Evolutionary conservation across 305 asterid genomes (phyloP).

Genomic region (Fraxinus latifolia): DNA sequence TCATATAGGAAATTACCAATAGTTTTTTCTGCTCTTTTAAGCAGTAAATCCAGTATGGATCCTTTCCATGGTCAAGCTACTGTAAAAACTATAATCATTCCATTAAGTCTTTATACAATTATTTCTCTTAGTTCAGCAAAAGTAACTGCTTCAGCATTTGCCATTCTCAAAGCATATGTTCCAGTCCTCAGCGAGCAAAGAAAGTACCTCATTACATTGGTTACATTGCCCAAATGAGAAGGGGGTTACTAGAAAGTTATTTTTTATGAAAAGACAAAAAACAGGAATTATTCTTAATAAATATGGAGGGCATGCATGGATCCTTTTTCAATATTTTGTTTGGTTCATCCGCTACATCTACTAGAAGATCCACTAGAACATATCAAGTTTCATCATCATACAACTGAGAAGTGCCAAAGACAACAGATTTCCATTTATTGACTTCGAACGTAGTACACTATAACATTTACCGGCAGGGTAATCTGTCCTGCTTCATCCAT

Average conservation of each 20-base stretch:
- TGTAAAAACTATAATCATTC: neutral
- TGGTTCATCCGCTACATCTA: neutral
- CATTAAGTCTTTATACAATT: neutral
- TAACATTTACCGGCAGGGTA: constrained; percentile 72
- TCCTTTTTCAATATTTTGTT: neutral
- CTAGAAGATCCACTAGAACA: neutral
- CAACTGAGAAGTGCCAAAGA: neutral
- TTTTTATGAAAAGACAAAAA: neutral
- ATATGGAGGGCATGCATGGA: neutral
- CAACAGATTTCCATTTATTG: constrained; percentile 1
- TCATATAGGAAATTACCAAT: neutral
- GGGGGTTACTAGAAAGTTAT: neutral
- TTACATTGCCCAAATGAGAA: neutral
- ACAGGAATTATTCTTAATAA: neutral
- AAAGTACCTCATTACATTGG: neutral
- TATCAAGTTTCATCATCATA: neutral
- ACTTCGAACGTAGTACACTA: neutral
- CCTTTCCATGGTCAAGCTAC: neutral
- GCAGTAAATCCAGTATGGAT: neutral
- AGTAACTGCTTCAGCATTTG: constrained; percentile 6
- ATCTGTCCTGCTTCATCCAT: constrained; percentile 99
- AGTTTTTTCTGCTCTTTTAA: neutral
- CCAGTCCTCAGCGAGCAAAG: constrained; percentile 1
- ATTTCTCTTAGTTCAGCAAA: neutral
- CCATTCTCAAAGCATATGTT: neutral